Conservation (phyloP, 78 protist species). For the Dictyostelium intermedium region DNA sequence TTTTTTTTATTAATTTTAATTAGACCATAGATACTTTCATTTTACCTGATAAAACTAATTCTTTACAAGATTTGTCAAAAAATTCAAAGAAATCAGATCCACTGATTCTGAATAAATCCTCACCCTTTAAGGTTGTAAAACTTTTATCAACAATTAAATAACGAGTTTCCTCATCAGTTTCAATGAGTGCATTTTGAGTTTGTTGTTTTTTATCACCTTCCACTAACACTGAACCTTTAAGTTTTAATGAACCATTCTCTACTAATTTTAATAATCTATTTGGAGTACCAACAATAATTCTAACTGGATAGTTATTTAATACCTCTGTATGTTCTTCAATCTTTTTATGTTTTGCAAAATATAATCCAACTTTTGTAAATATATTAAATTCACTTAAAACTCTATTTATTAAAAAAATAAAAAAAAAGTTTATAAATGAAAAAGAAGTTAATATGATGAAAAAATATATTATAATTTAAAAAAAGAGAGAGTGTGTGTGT, state of each 20-base stretch:
- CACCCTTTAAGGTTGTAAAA: conserved; percentile 21
- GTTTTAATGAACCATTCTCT: conserved; percentile 33
- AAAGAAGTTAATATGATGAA: neutral
- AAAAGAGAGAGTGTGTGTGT: too few relatives aligned
- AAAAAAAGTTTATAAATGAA: neutral
- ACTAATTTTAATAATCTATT: conserved; percentile 50
- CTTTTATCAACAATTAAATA: conserved; percentile 35
- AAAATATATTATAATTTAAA: neutral
- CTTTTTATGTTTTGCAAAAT: conserved; percentile 69
- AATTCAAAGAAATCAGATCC: conserved; percentile 34
- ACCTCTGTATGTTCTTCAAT: conserved; percentile 59
- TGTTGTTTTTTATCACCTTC: conserved; percentile 1
- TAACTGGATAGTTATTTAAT: conserved; percentile 19
- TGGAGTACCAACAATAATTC: conserved; percentile 66
- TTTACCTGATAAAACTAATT: neutral
- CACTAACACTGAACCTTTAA: conserved; percentile 29
- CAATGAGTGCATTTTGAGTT: neutral
- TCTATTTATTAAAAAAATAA: neutral
- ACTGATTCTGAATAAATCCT: conserved; percentile 14
- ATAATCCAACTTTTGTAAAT: conserved; percentile 43
- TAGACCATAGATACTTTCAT: conserved; percentile 20
- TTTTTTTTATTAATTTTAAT: neutral
- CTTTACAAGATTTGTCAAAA: conserved; percentile 14
- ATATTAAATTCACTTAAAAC: conserved; percentile 12
- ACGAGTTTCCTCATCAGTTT: conserved; percentile 13